phyloP scores from a whole-genome alignment of 1,284 basidiomycete genomes.

The Cutaneotrichosporon dermatis region DNA sequence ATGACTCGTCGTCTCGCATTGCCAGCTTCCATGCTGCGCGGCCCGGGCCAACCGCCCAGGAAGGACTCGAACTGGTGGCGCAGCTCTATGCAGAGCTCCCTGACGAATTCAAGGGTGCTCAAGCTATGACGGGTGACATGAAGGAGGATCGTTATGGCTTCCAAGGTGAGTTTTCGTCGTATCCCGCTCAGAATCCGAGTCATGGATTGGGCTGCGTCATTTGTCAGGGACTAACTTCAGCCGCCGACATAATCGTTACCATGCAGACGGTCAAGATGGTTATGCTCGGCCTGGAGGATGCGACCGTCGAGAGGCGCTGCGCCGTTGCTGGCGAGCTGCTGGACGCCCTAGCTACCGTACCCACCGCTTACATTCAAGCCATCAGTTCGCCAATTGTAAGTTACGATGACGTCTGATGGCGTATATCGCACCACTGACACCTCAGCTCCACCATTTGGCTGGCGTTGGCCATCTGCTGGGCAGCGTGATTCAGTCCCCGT shows the following conservation, averaged over 20 bases:
- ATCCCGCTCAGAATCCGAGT: too few relatives aligned
- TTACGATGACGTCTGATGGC: constrained; percentile 1
- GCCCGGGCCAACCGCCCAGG: constrained; percentile 23
- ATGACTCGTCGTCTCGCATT: constrained; percentile 15
- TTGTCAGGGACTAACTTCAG: constrained; percentile 14
- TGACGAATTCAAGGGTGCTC: constrained; percentile 31
- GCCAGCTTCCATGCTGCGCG: constrained; percentile 24
- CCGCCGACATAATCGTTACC: constrained; percentile 43
- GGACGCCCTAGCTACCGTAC: constrained; percentile 40
- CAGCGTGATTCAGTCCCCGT: constrained; percentile 39
- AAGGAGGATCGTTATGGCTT: constrained; percentile 40
- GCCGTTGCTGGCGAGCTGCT: constrained; percentile 44
- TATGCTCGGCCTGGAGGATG: constrained; percentile 34
- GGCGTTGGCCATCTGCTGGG: constrained; percentile 48
- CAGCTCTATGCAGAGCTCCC: constrained; percentile 37
- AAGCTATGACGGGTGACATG: constrained; percentile 37
- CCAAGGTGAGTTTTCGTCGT: constrained; percentile 27
- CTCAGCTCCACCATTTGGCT: constrained; percentile 44
- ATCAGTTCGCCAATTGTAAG: constrained; percentile 40
- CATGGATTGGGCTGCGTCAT: too few relatives aligned
- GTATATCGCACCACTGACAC: too few relatives aligned
- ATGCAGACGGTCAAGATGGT: constrained; percentile 48
- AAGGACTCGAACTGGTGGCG: constrained; percentile 32
- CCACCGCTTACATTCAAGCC: constrained; percentile 42
- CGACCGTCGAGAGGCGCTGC: constrained; percentile 40